phyloP scores from a whole-genome alignment of 129 eudicot species.

The Artemisia tridentata region DNA sequence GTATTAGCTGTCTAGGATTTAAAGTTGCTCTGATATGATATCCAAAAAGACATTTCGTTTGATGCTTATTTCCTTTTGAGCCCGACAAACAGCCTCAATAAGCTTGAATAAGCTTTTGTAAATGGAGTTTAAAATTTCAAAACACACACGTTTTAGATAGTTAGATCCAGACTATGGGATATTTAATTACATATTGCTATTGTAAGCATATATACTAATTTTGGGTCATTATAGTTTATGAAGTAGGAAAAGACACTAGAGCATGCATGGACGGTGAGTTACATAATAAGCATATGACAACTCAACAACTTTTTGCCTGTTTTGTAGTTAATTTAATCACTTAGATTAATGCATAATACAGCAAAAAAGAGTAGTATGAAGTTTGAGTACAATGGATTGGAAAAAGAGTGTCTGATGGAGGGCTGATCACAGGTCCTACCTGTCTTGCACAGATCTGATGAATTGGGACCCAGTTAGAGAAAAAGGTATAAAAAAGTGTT shows the following conservation, averaged over 20 bases:
- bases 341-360: constrained; percentile 31
- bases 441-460: constrained; percentile 30
- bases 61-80: too few relatives aligned
- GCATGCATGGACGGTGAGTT: constrained; percentile 9
- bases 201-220: background rate
- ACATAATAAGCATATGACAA: constrained; percentile 24
- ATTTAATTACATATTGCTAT: background rate
- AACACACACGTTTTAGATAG: too few relatives aligned
- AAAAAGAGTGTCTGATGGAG: constrained; percentile 30
- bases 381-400: constrained; percentile 31
- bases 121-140: background rate
- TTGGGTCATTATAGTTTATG: background rate
- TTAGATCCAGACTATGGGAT: background rate
- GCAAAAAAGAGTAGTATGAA: constrained; percentile 29
- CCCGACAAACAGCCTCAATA: too few relatives aligned
- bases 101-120: background rate
- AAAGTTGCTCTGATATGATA: constrained; percentile 15
- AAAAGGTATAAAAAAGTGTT: constrained; percentile 9
- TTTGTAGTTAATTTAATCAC: constrained; percentile 15
- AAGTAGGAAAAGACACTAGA: constrained; percentile 10
- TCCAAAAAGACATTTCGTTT: constrained; percentile 7
- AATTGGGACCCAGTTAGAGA: constrained; percentile 5
- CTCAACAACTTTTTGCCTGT: constrained; percentile 29
- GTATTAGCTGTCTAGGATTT: constrained; percentile 25
- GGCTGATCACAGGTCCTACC: constrained; percentile 41